Evolutionary conservation across 2,329 filamentous ascomycete species (phyloP), one percentile per base, ranked within the genome.

Genomic region (Orbilia ellipsospora): DNA sequence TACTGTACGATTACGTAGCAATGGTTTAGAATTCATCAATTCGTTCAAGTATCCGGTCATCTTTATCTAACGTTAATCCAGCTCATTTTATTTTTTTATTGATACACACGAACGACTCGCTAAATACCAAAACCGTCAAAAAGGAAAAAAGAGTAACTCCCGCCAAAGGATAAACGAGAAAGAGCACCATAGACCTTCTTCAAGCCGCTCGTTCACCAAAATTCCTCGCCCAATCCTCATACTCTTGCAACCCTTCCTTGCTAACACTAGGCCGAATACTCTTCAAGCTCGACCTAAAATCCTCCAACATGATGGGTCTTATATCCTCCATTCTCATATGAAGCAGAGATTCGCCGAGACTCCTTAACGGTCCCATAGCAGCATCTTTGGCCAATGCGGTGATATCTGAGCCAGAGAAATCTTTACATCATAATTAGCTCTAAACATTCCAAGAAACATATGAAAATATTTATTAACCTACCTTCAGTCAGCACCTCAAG

Each of bases 331-430:
- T 96, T 0, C 91, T 92, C 86, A 96, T 98, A 78, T 92, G 90
- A 40, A 99, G 85, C 31, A 99, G 84, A 48, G 91, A 92, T 81
- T 98, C 95, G 26, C 95, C 95, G 1, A 98, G 85, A 63, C 93
- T 94, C 36, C 95, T 88, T 12, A 99, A 85, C 0, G 95, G 95
- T 0, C 95, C 94, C 95, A 99, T 99, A 1, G 95, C 95, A 7
- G 95, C 95, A 81, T 99, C 95, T 83, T 99, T 99, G 6, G 95
- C 95, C 7, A 99, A 85, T 0, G 95, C 94, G 20, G 95, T 98
- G 78, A 99, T 97, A 80, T 99, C 95, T 1, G 93, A 97, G 52
- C 95, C 95, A 7, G 93, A 97, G 83, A 97, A 99, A n/a, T 93
- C 94, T 97, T 1, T 36, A 78, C 18, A 15, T 12, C 2, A 51